Evolutionary conservation across 2,329 filamentous ascomycete genomes (phyloP), one percentile per base, ranked within the genome.

Genomic region (Aureobasidium lini): DNA sequence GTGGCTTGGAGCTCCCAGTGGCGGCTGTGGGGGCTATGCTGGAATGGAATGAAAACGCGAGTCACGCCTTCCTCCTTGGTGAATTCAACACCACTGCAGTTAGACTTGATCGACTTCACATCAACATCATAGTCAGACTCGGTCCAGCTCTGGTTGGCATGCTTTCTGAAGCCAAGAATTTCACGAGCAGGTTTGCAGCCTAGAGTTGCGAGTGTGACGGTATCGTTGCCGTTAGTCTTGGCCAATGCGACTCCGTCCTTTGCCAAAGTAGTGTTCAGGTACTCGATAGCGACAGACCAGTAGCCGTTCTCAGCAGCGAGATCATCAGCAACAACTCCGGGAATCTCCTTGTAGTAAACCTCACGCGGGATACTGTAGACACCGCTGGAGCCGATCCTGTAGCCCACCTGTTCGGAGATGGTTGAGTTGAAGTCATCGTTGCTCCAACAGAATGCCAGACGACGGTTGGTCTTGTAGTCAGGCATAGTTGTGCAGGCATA

Each of bases 361-460:
- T 58, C 54, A 23, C 54, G 54, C 40, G 54, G 54, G n/a, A 58
- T 37, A n/a, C 43, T 49, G 44, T 47, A 47, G 1, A 43, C 54
- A 18, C 54, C 54, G n/a, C 29, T 23, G 16, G 42, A 32, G 10
- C 44, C 43, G 23, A 58, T 31, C 23, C 31, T 47, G 34, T 48
- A 58, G 4, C 44, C 34, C 4, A 47, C 39, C 32, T 37, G 29
- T 15, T 48, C 34, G 2, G 50, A 31, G 28, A 42, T 54, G 60
- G 47, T 59, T 7, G 46, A 10, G 47, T 59, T 59, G 47, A 53
- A 53, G 29, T 59, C 57, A 18, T 59, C 57, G 13, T 59, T 40
- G 23, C 44, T 59, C 57, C 57, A 59, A 28, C 57, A 52, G 47
- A 52, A 59, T 2, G 28, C 47, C 10, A 59, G 37, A 37, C 57